These are phyloP conservation scores for Rhizopus microsporus DNA, from an alignment of 371 early-diverging fungal genomes.

Conservation along the genomic window DNA sequence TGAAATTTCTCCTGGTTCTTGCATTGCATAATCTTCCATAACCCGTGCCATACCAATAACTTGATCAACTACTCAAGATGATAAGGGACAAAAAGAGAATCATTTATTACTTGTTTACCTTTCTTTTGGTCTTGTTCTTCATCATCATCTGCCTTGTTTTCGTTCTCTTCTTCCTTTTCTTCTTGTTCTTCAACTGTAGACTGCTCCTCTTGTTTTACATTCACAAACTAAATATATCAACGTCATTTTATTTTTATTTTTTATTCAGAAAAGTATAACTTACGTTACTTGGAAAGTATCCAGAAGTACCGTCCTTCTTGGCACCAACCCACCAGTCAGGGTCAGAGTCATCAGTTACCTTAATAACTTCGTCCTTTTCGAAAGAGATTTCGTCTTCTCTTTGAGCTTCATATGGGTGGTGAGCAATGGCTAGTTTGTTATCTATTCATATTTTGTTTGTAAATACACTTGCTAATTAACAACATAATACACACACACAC, in stretches of 20 bases:
- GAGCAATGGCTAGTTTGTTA: constrained; percentile 23
- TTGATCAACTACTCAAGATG: constrained; percentile 17
- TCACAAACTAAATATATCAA: constrained; percentile 28
- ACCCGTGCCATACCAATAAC: constrained; percentile 60
- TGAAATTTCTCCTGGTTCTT: constrained; percentile 66
- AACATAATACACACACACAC: not conserved
- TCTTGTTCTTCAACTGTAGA: constrained; percentile 3
- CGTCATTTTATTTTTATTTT: not conserved
- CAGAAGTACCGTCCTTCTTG: constrained; percentile 50
- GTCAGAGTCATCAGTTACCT: constrained; percentile 56
- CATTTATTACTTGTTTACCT: not conserved
- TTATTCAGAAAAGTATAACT: constrained; percentile 5
- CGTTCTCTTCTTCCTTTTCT: not conserved
- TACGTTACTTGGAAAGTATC: constrained; percentile 80
- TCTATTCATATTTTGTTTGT: constrained; percentile 1
- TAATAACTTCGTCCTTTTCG: constrained; percentile 55
- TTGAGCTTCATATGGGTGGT: constrained; percentile 47
- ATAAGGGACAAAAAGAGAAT: no score
- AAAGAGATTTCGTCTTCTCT: constrained; percentile 67
- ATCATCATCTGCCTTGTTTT: not conserved
- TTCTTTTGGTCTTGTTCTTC: not conserved
- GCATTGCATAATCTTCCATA: constrained; percentile 70
- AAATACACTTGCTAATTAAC: not conserved
- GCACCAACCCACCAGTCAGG: constrained; percentile 71
- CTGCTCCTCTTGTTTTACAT: constrained; percentile 11